Conservation (phyloP, 257 asterid genomes). For the Sherardia arvensis region DNA sequence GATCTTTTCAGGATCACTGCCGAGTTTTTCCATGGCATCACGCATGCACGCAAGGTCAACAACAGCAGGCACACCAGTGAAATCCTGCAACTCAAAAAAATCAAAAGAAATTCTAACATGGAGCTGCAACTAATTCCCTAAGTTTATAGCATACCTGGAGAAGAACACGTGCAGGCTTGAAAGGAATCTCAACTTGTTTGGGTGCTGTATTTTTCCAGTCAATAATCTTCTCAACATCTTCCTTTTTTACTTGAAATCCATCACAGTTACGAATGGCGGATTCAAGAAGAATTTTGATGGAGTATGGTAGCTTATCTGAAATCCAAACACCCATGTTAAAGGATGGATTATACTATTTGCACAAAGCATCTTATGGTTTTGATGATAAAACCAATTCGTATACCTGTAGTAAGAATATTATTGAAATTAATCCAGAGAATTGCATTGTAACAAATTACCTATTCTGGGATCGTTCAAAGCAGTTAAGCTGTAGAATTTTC, state of each 20-base stretch:
- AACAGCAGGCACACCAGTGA: constrained; percentile 94
- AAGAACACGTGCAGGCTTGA: constrained; percentile 96
- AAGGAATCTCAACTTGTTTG: constrained; percentile 84
- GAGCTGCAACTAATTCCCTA: neutral
- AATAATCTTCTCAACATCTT: constrained; percentile 81
- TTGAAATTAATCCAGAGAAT: neutral
- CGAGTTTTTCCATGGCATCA: constrained; percentile 93
- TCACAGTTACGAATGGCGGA: constrained; percentile 97
- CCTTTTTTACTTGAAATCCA: constrained; percentile 81
- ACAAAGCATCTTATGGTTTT: neutral
- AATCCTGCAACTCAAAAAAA: constrained; percentile 50
- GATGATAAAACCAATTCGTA: neutral
- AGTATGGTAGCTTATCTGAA: constrained; percentile 88
- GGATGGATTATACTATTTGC: neutral
- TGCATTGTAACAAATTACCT: constrained; percentile 27
- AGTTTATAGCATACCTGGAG: constrained; percentile 53
- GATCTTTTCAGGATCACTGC: constrained; percentile 91
- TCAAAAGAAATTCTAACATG: constrained; percentile 3
- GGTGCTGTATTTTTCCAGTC: constrained; percentile 90
- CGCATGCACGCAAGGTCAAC: constrained; percentile 98
- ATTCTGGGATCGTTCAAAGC: constrained; percentile 84
- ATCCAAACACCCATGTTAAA: constrained; percentile 6
- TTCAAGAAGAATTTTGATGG: constrained; percentile 83
- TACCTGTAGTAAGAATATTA: neutral
- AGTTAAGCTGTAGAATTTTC: constrained; percentile 81